Base-by-base conservation (phyloP, 163 green algal species). In the Scenedesmus sp. region DNA sequence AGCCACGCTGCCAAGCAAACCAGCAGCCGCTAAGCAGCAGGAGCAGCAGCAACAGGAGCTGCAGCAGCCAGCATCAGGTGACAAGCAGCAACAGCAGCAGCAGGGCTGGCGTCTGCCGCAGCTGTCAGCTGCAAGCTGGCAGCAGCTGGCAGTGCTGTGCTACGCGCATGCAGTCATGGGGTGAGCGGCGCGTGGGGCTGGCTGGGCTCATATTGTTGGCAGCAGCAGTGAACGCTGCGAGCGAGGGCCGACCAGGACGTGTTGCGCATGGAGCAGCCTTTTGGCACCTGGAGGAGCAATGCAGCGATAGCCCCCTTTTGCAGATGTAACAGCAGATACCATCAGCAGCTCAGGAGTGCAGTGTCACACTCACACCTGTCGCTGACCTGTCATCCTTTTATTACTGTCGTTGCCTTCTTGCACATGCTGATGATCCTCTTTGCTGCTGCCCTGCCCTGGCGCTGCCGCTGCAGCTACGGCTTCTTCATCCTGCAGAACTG, bases 401-500 rank as follows among this genome's bases (percentile, higher is more conserved):
- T 26, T 52, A 23, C 34, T 46, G 13, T 23, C 23, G 23, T 79
- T 52, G 70, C 2, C 70, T 18, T 79, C 23, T 10, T 10, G 52
- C 34, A 84, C 8, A 9, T 84, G 5, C 26, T 54, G n/a, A 15
- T 23, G 5, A 4, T 59, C 76, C 34, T 26, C 26, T 3, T 12
- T 60, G 10, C 46, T 67, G 18, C 84, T 79, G 84, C 84, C 34
- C 34, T 46, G 34, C 34, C 64, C 64, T n/a, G 64, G 13, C 81
- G 84, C 26, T 89, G 26, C 54, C 46, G 82, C 82, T 66, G 52
- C 18, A 60, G 86, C 15, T 90, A 84, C 23, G 52, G 67, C 62
- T 97, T 97, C 82, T 97, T 98, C 88, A 92, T 96, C 18, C 92
- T 98, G 23, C 95, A 89, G 87, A 95, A 93, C 79, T 98, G 95